Evolutionary conservation across 2,329 filamentous ascomycete species (phyloP).

Genomic region (Colletotrichum sp.): DNA sequence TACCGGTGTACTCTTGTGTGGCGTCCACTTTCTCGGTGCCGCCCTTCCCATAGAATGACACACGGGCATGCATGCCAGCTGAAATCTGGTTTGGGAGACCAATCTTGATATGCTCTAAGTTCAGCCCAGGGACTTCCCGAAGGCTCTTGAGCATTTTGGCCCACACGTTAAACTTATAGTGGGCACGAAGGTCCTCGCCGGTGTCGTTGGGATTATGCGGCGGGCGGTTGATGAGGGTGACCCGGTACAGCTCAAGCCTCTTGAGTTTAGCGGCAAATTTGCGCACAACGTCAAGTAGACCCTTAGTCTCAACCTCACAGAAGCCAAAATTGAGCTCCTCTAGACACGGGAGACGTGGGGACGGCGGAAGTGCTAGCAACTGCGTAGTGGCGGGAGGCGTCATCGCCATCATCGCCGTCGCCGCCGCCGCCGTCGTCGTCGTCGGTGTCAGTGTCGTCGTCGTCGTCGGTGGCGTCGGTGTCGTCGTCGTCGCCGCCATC

Average conservation of each 20-base stretch:
- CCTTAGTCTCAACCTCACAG: conserved; percentile 28
- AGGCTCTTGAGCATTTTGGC: conserved; percentile 34
- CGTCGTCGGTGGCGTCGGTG: conserved; percentile 28
- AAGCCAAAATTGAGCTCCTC: conserved; percentile 49
- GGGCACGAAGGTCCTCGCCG: background rate
- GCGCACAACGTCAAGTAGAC: conserved; percentile 36
- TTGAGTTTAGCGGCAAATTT: conserved; percentile 50
- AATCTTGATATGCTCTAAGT: conserved; percentile 36
- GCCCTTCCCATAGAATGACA: background rate
- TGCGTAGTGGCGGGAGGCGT: background rate
- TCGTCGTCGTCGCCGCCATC: no score
- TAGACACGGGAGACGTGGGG: conserved; percentile 37
- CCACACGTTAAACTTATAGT: conserved; percentile 40
- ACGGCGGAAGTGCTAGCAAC: conserved; percentile 11
- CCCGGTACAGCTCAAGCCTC: conserved; percentile 49
- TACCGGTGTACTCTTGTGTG: conserved; percentile 32
- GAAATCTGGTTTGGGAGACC: conserved; percentile 28
- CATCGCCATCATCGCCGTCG: conserved; percentile 15
- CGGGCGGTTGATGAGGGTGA: conserved; percentile 30
- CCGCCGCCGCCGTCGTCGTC: no score
- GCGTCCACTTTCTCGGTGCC: background rate
- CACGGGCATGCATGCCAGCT: background rate
- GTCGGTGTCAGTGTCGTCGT: background rate
- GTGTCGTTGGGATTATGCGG: background rate
- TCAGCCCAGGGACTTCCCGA: conserved; percentile 30